These are phyloP conservation scores for Volutella citrinella DNA, from an alignment of 2,329 filamentous ascomycete genomes.

Conservation along the genomic window DNA sequence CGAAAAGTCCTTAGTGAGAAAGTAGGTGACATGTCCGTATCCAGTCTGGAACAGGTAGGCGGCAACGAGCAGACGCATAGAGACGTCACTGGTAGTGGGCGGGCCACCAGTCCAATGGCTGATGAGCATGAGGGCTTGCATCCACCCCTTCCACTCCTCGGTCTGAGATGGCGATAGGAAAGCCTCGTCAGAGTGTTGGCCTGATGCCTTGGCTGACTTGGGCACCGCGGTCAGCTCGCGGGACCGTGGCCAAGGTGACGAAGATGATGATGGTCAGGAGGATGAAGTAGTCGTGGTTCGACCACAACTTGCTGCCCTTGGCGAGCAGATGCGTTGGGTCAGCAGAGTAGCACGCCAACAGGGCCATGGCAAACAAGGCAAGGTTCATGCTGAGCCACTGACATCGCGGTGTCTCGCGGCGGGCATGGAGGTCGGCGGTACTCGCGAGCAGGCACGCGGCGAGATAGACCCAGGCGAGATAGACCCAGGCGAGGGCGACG, in stretches of 20 bases:
- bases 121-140: constrained; percentile 51
- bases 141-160: constrained; percentile 65
- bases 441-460: constrained; percentile 14
- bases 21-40: too few relatives aligned
- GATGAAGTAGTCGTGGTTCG: constrained; percentile 17
- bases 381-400: constrained; percentile 18
- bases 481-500: constrained; percentile 16
- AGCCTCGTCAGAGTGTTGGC: constrained; percentile 3
- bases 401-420: constrained; percentile 6
- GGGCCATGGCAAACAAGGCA: constrained; percentile 20
- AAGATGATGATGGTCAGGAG: constrained; percentile 16
- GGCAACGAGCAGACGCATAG: constrained; percentile 53
- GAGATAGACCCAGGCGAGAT: too few relatives aligned
- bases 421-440: constrained; percentile 9
- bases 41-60: too few relatives aligned
- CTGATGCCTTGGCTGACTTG: constrained; percentile 7
- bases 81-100: constrained; percentile 48
- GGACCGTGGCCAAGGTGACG: constrained; percentile 16
- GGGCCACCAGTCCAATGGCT: constrained; percentile 54
- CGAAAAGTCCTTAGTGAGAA: constrained; percentile 57
- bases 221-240: constrained; percentile 14
- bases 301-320: constrained; percentile 24
- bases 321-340: constrained; percentile 28
- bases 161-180: constrained; percentile 47
- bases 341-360: constrained; percentile 26